Base-by-base conservation (phyloP, 495 filamentous ascomycete genomes). In the Neurospora sp. region DNA sequence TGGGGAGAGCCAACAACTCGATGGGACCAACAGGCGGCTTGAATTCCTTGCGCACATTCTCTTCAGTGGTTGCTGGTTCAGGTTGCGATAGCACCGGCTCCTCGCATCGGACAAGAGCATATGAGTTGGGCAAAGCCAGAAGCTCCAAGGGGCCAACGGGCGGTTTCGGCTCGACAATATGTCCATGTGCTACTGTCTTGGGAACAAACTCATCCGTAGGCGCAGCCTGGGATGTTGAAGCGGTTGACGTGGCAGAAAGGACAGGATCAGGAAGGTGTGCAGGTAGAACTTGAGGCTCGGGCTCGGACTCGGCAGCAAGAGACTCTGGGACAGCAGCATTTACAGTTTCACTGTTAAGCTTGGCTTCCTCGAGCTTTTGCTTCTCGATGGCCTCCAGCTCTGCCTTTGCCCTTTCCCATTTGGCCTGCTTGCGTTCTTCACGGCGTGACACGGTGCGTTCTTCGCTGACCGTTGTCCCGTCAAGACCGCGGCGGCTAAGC, bases 331-430 rank as follows among this genome's bases (percentile, higher is more conserved):
- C 31, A 39, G 68, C 68, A 71, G 61, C 77, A 61, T 35, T 35
- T 18, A 61, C 53, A 61, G 53, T 31, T 8, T 16, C 80, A 39
- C 16, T 61, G 11, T 71, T 65, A 16, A 74, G 77, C 42, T 85
- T 82, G 42, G 86, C 86, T 77, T 94, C 92, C 27, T 88, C 86
- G 53, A 84, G 85, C 20, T 91, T 81, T 78, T 90, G 91, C 78
- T 89, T 83, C 73, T 95, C 90, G 75, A 97, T 91, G 14, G 88
- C 89, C 76, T 97, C 88, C 74, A 90, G 88, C 78, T 98, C 92
- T 69, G 88, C 88, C 74, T 90, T 88, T n/a, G 96, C 96, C 78
- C 96, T 85, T 77, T 97, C 93, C 78, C 93, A 88, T 81, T 99
- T 99, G 80, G 92, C 88, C 78, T 91, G 86, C 74, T 89, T 90